Evolutionary conservation across 805 yeast genomes (phyloP).

Genomic region (Priceomyces castillae): DNA sequence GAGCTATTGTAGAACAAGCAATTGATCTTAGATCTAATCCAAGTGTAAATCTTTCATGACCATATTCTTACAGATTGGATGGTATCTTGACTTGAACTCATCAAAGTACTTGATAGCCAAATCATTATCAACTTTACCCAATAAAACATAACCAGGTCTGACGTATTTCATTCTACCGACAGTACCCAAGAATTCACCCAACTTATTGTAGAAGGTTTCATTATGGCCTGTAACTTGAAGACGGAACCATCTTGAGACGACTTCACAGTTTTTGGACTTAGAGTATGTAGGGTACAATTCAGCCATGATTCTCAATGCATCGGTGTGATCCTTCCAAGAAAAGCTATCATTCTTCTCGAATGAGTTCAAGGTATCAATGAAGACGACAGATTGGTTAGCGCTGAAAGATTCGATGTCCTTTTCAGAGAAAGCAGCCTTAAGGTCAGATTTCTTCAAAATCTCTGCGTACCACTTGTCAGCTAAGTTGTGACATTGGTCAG

Average conservation of each 20-base stretch:
- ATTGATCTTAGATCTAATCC: too few species aligned
- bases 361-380: slow-evolving; percentile 64
- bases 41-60: slow-evolving; percentile 77
- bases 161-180: slow-evolving; percentile 95
- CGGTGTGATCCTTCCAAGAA: slow-evolving; percentile 36
- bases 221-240: slow-evolving; percentile 59
- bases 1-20: too few species aligned
- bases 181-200: slow-evolving; percentile 84
- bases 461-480: slow-evolving; percentile 62
- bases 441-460: slow-evolving; percentile 19
- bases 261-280: slow-evolving; percentile 71
- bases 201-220: slow-evolving; percentile 41
- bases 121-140: slow-evolving; percentile 60
- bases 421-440: slow-evolving; percentile 33
- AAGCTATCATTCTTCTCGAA: slow-evolving; percentile 41
- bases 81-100: slow-evolving; percentile 59
- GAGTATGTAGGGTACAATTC: slow-evolving; percentile 40
- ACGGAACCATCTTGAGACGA: slow-evolving; percentile 72
- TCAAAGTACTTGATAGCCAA: slow-evolving; percentile 67
- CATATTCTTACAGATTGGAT: slow-evolving; percentile 79
- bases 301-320: slow-evolving; percentile 30
- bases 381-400: slow-evolving; percentile 76
- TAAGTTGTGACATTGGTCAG: slow-evolving; percentile 64
- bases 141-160: slow-evolving; percentile 74
- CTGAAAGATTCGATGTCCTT: slow-evolving; percentile 57